Base-by-base conservation (phyloP, 78 protist species). In the Speleostelium caveatum region DNA sequence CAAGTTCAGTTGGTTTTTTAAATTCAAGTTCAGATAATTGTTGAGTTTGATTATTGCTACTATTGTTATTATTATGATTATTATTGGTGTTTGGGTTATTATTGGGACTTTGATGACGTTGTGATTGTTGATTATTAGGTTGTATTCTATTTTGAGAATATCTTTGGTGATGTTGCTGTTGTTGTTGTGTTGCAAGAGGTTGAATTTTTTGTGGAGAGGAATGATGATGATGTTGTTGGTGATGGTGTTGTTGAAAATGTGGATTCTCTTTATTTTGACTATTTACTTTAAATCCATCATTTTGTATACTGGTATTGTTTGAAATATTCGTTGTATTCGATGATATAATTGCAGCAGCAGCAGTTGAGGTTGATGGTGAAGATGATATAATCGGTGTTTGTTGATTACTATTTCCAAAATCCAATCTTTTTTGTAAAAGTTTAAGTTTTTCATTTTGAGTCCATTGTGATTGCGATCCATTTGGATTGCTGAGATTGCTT, bases 401-500 rank as follows among this genome's bases (percentile, higher is more conserved):
- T 21, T n/a, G 2, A 49, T 10, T 55, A 30, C 66, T 8, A 30
- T 77, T n/a, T 41, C 26, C 7, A 2, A n/a, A 28, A 10, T 83
- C 91, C 51, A 83, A 55, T 65, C 91, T 69, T 41, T 69, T 83
- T 42, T 83, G 91, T 32, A 83, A 66, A 49, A 83, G 66, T 30
- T 17, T 12, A 71, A 83, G 56, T 56, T 56, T 73, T 16, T 83
- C 67, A 49, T 38, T 61, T 26, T 71, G 62, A 1, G 71, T 33
- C 68, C 65, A 58, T 69, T 33, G 75, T 66, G 73, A 0, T n/a
- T 19, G 21, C 24, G 56, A 12, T 36, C 28, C 22, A 38, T 16
- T 42, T 26, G 75, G n/a, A 33, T 12, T 42, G 33, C 0, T 62
- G 1, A 41, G 17, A 32, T 17, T 28, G 17, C 8, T 22, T 21